Evolutionary conservation across 2,329 filamentous ascomycete genomes (phyloP), one percentile per base, ranked within the genome.

Genomic region (Botrytis tulipae): DNA sequence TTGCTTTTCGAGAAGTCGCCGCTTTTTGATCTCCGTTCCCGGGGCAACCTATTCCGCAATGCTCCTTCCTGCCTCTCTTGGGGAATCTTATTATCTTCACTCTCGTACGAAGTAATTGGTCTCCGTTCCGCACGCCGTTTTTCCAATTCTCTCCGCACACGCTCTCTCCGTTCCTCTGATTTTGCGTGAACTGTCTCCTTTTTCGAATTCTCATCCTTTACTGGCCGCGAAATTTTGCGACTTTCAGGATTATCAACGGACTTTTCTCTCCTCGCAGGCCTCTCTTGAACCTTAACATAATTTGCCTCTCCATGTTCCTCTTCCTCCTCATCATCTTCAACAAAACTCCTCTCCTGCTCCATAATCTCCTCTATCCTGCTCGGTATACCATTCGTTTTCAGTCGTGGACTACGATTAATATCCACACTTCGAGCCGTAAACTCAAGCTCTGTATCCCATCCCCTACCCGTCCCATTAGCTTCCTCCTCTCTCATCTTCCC

Each of bases 371-470:
- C 77, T 57, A 79, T 73, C 65, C 76, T 78, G 29, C 73, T 74
- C 61, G 63, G 74, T 51, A 73, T 74, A 22, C 40, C 51, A 20
- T 32, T 60, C 6, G 51, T 68, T 32, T 68, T 57, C 40, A 72
- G 46, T 40, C 71, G 37, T 57, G 66, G 72, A 61, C 78, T 80
- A 22, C 73, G 76, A 66, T 73, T 74, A 32, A 78, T 71, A 68
- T 76, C 74, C 54, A 80, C 57, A 40, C 77, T 79, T 25, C 73
- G 74, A 29, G 78, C 76, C 6, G 78, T 80, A 71, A 81, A 80
- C 54, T 81, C 79, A 16, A 78, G 61, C 48, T 80, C 79, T 40
- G 77, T 77, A 70, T 77, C 73, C 77, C 78, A 80, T 29, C 48
- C 59, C 25, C 51, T 67, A 29, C 65, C 71, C 29, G 62, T 68